Evolutionary conservation across 1,284 basidiomycete genomes (phyloP).

Genomic region (Rhodotorula sp.): DNA sequence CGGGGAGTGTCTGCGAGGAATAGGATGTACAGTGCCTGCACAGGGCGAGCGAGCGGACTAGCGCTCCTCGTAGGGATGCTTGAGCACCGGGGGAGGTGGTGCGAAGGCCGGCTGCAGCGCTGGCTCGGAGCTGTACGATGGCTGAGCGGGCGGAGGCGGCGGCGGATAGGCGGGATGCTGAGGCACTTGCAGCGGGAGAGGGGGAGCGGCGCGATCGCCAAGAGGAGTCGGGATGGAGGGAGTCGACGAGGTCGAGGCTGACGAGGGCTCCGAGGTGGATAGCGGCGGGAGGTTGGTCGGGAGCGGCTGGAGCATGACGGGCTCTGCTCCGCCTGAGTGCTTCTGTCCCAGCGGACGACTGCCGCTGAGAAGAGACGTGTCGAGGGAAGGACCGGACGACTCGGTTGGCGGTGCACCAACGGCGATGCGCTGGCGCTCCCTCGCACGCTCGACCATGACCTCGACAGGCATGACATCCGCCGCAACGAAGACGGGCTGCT

Average conservation of each 20-base stretch:
- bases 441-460: constrained; percentile 3
- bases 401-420: not conserved
- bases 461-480: constrained; percentile 2
- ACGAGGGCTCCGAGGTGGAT: not conserved
- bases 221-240: not conserved
- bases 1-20: not conserved
- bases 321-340: not conserved
- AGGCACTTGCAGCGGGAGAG: not conserved
- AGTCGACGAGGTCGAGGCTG: not conserved
- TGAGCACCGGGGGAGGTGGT: not conserved
- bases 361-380: constrained; percentile 1
- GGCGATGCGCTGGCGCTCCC: not conserved
- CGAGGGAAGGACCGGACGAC: not conserved
- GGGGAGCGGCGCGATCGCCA: not conserved
- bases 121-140: not conserved
- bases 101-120: not conserved
- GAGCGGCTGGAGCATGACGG: constrained; percentile 1
- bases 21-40: not conserved
- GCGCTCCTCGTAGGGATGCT: not conserved
- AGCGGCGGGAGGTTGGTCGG: not conserved
- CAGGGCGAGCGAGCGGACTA: not conserved
- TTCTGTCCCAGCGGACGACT: not conserved
- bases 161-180: not conserved
- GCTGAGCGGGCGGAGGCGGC: not conserved
- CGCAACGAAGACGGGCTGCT: constrained; percentile 8